Percentiles rank a stretch among this genome's conserved stretches.
phyloP scores from a whole-genome alignment of 2,329 filamentous ascomycete species.

The Epichloe gansuensis region DNA sequence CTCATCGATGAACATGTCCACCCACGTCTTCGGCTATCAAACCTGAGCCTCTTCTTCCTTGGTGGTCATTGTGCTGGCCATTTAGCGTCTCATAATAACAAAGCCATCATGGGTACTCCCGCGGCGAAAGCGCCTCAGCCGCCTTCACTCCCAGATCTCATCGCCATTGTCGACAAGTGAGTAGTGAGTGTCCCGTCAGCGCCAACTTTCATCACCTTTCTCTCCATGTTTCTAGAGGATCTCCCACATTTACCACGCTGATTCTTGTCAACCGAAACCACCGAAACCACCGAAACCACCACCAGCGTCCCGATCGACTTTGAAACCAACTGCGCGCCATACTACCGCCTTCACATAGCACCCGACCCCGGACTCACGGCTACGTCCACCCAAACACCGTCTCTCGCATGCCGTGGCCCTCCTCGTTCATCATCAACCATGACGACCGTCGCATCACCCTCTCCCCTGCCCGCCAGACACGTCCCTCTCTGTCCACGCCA shows the following conservation, averaged over 20 bases:
- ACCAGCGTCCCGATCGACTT: slow-evolving; percentile 35
- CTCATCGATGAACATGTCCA: too few species aligned
- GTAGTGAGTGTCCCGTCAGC: slow-evolving; percentile 9
- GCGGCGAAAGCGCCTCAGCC: background rate
- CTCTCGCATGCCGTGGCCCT: slow-evolving; percentile 34
- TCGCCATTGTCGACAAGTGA: slow-evolving; percentile 32
- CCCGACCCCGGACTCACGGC: slow-evolving; percentile 35
- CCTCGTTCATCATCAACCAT: slow-evolving; percentile 25
- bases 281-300: slow-evolving; percentile 4
- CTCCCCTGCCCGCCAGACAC: slow-evolving; percentile 11
- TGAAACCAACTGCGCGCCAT: slow-evolving; percentile 21
- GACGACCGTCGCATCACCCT: slow-evolving; percentile 21
- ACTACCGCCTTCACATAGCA: slow-evolving; percentile 34
- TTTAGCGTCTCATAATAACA: background rate
- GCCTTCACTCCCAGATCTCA: slow-evolving; percentile 22
- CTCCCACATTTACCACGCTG: background rate
- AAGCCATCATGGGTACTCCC: background rate
- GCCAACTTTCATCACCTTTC: background rate
- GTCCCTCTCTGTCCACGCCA: slow-evolving; percentile 20
- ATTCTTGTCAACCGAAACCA: background rate
- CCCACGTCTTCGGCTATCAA: too few species aligned
- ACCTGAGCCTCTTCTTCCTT: too few species aligned
- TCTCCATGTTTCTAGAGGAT: too few species aligned
- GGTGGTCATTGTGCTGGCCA: too few species aligned
- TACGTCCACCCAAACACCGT: slow-evolving; percentile 36